These are phyloP conservation scores for Teunomyces cretensis DNA, from an alignment of 805 yeast species.

Conservation along the genomic window DNA sequence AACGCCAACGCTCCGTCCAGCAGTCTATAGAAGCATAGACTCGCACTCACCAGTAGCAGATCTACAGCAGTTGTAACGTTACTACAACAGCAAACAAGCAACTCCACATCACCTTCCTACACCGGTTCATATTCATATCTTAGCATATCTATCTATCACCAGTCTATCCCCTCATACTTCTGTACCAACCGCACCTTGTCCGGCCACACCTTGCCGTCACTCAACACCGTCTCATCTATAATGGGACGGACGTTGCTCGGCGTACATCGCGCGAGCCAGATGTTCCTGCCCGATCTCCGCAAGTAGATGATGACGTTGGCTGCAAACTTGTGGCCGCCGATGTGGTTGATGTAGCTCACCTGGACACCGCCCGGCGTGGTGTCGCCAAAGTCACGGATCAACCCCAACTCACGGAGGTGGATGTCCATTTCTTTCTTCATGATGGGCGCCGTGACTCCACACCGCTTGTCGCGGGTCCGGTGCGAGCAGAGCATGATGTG, in stretches of 20 bases:
- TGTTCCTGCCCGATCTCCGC: slow-evolving; percentile 62
- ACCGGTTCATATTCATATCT: too few relatives aligned
- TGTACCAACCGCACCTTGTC: slow-evolving; percentile 61
- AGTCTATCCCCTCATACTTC: slow-evolving; percentile 51
- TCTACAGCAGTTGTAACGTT: too few relatives aligned
- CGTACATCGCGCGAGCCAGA: slow-evolving; percentile 85
- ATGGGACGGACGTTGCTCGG: slow-evolving; percentile 76
- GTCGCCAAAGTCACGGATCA: slow-evolving; percentile 77
- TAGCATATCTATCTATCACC: slow-evolving; percentile 32
- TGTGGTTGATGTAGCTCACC: slow-evolving; percentile 75
- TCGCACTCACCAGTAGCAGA: too few relatives aligned
- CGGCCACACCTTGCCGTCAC: slow-evolving; percentile 71
- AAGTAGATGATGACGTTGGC: slow-evolving; percentile 83
- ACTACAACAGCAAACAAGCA: too few relatives aligned
- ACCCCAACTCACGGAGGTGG: slow-evolving; percentile 66
- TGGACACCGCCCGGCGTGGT: slow-evolving; percentile 70
- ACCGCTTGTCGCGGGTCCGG: slow-evolving; percentile 83
- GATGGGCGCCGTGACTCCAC: slow-evolving; percentile 92
- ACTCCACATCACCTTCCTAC: too few relatives aligned
- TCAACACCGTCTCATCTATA: slow-evolving; percentile 70
- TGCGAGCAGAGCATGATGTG: slow-evolving; percentile 84
- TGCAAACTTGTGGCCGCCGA: slow-evolving; percentile 94
- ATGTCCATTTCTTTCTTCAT: slow-evolving; percentile 77
- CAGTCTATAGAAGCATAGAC: too few relatives aligned
- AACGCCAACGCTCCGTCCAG: too few relatives aligned